Percentiles rank a stretch among this genome's conserved stretches.
Evolutionary conservation across 2,329 filamentous ascomycete species (phyloP).

Genomic region (Penicillium sclerotigenum): DNA sequence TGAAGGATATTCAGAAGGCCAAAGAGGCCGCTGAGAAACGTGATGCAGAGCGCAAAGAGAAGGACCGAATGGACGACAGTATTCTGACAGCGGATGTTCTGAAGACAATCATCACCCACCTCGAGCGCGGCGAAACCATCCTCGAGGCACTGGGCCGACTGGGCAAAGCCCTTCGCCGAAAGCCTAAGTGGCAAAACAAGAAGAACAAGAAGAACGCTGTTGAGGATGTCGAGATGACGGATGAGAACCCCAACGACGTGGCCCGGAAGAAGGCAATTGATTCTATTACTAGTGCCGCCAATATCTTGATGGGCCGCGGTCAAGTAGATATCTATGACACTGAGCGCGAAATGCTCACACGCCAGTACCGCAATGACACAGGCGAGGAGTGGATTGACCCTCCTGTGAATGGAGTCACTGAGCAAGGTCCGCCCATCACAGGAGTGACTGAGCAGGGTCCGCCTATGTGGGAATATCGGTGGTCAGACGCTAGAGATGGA

Average conservation of each 20-base stretch:
- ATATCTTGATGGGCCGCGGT: constrained; percentile 77
- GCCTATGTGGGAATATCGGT: constrained; percentile 83
- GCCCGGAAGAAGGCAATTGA: constrained; percentile 72
- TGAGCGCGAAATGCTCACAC: constrained; percentile 76
- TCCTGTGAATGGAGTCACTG: constrained; percentile 34
- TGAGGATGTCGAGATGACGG: constrained; percentile 68
- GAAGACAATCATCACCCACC: constrained; percentile 64
- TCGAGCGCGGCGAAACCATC: constrained; percentile 80
- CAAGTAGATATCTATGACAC: constrained; percentile 89
- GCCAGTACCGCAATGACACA: constrained; percentile 79
- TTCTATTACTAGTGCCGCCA: constrained; percentile 82
- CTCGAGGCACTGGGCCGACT: constrained; percentile 83
- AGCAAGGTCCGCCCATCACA: constrained; percentile 40
- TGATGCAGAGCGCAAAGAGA: constrained; percentile 70
- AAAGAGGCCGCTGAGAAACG: constrained; percentile 83
- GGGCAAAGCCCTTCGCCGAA: constrained; percentile 62
- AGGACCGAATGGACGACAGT: constrained; percentile 70
- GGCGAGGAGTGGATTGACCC: constrained; percentile 77
- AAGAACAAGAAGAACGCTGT: constrained; percentile 45
- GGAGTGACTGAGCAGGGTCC: constrained; percentile 35
- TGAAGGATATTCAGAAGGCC: constrained; percentile 87
- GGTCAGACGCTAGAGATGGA: constrained; percentile 82
- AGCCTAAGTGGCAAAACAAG: constrained; percentile 61
- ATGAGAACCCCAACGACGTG: constrained; percentile 66
- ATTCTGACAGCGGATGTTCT: constrained; percentile 72